A percentile compares a stretch with the other conserved stretches of the same genome.
phyloP scores from a whole-genome alignment of 2,329 filamentous ascomycete species.

The Fusarium oligoseptatum region DNA sequence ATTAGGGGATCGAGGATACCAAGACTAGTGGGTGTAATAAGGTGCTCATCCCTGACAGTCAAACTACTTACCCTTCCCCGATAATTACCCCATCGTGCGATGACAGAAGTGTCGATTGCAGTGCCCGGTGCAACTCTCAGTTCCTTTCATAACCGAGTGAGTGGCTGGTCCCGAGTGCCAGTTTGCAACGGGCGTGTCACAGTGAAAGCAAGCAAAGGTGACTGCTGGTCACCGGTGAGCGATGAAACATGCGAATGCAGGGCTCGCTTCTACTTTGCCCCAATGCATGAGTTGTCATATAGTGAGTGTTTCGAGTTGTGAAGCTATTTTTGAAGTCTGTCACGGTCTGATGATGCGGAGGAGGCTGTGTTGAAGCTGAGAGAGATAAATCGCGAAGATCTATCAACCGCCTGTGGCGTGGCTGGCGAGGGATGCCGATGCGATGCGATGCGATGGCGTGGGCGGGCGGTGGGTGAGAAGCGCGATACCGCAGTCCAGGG shows the following conservation, averaged over 20 bases:
- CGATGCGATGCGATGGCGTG: not conserved
- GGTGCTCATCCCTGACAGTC: not conserved
- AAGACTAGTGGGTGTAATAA: not conserved
- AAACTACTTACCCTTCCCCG: not conserved
- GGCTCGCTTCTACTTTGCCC: slow-evolving; percentile 12
- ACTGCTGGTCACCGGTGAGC: not conserved
- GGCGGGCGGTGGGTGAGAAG: slow-evolving; percentile 6
- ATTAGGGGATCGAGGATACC: not conserved
- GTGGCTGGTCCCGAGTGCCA: not conserved
- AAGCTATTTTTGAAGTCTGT: slow-evolving; percentile 18
- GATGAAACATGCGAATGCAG: slow-evolving; percentile 2
- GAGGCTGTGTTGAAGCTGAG: slow-evolving; percentile 37
- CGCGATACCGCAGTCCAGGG: slow-evolving; percentile 5
- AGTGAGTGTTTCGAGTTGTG: slow-evolving; percentile 3
- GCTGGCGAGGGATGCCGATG: not conserved
- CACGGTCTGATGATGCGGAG: slow-evolving; percentile 8
- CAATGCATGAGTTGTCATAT: slow-evolving; percentile 13
- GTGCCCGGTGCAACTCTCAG: not conserved
- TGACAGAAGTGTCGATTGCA: not conserved
- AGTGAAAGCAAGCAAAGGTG: not conserved
- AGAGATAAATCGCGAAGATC: slow-evolving; percentile 6
- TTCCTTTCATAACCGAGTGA: slow-evolving; percentile 1
- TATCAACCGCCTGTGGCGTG: slow-evolving; percentile 7
- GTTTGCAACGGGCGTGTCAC: not conserved
- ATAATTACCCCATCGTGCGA: not conserved